These are phyloP conservation scores for Brassica nigra DNA, from an alignment of 345 rosid genomes.

Conservation along the genomic window DNA sequence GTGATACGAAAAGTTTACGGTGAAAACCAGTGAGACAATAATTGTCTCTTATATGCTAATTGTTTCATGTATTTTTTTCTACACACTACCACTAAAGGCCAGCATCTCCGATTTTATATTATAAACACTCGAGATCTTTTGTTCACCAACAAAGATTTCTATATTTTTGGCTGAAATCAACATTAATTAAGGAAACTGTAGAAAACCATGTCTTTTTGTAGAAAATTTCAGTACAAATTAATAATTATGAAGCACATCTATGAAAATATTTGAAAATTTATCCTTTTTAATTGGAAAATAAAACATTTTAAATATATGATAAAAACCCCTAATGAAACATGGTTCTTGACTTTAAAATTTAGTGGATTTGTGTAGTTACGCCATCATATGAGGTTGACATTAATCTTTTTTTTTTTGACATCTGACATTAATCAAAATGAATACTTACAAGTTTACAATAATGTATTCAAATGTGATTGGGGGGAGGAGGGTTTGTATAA, in stretches of 20 bases:
- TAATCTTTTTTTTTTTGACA: background rate
- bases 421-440: background rate
- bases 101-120: background rate
- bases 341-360: background rate
- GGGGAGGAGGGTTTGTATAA: too few species aligned
- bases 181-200: too few species aligned
- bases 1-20: conserved; percentile 6
- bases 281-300: background rate
- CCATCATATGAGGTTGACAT: background rate
- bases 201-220: background rate
- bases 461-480: background rate
- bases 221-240: background rate
- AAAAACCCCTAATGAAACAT: background rate
- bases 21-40: conserved; percentile 6
- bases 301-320: background rate
- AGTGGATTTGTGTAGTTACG: background rate
- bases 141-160: conserved; percentile 28
- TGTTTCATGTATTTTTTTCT: background rate
- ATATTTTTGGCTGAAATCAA: background rate
- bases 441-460: background rate
- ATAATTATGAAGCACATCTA: background rate
- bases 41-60: background rate
- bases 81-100: conserved; percentile 18
- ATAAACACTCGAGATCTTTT: conserved; percentile 21
- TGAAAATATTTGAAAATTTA: background rate